These are phyloP conservation scores for Phylloporus sp. DNA, from an alignment of 768 basidiomycete genomes.

Conservation along the genomic window DNA sequence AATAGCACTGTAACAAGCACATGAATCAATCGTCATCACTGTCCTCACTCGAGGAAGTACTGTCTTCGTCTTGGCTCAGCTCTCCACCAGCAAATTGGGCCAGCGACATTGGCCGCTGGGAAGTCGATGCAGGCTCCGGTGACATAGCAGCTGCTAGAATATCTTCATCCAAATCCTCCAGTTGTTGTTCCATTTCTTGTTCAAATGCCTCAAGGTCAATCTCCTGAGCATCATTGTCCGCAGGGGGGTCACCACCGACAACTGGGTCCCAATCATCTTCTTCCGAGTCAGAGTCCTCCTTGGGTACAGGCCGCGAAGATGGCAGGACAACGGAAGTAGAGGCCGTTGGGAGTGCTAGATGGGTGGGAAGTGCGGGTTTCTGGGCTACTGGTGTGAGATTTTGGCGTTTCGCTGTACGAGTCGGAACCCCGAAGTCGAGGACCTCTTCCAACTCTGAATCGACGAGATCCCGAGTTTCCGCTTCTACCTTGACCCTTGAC, in stretches of 20 bases:
- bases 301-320: conserved; percentile 25
- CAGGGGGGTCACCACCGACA: conserved; percentile 19
- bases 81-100: conserved; percentile 45
- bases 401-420: conserved; percentile 35
- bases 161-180: conserved; percentile 47
- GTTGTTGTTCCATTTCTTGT: conserved; percentile 33
- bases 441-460: conserved; percentile 41
- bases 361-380: conserved; percentile 15
- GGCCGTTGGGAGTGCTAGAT: conserved; percentile 39
- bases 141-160: conserved; percentile 43
- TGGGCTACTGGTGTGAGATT: conserved; percentile 19
- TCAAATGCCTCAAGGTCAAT: conserved; percentile 35
- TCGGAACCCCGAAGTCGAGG: conserved; percentile 47
- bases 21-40: conserved; percentile 46
- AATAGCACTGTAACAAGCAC: not conserved
- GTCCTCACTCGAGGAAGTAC: conserved; percentile 51
- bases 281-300: conserved; percentile 41
- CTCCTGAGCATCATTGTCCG: conserved; percentile 30
- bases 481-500: conserved; percentile 22
- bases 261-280: conserved; percentile 54
- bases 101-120: conserved; percentile 45
- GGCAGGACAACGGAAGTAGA: conserved; percentile 30
- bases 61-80: conserved; percentile 43
- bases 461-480: conserved; percentile 8
- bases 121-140: conserved; percentile 31